Percentiles rank a stretch among this genome's conserved stretches.
phyloP scores from a whole-genome alignment of 202 grass and related monocot genomes.

The Setaria viridis region DNA sequence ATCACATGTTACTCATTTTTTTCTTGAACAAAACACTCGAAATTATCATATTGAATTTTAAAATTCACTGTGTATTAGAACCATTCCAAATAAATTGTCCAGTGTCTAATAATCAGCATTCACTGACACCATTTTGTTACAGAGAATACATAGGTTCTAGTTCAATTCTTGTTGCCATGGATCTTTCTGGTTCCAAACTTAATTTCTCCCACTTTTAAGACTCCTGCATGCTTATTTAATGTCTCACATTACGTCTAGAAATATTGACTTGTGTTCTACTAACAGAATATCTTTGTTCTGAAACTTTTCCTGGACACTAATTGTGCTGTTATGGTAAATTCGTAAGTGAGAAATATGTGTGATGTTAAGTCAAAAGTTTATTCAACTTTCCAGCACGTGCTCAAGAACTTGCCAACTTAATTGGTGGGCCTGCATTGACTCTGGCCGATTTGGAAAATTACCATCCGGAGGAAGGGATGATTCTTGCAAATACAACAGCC shows the following conservation, averaged over 20 bases:
- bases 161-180: not conserved
- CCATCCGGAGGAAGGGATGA: slow-evolving; percentile 88
- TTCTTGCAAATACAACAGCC: slow-evolving; percentile 98
- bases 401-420: slow-evolving; percentile 81
- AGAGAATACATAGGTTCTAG: not conserved
- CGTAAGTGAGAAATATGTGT: slow-evolving; percentile 20
- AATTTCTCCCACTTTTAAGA: not conserved
- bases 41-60: not conserved
- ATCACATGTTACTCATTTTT: not conserved
- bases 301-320: not conserved
- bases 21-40: not conserved
- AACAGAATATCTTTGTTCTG: slow-evolving; percentile 14
- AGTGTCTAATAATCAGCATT: slow-evolving; percentile 22
- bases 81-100: not conserved
- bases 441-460: slow-evolving; percentile 86
- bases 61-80: not conserved
- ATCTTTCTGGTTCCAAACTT: slow-evolving; percentile 8
- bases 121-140: not conserved
- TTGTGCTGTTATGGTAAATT: slow-evolving; percentile 28
- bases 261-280: not conserved
- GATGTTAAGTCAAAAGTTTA: not conserved
- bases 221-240: slow-evolving; percentile 7
- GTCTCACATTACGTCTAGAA: not conserved
- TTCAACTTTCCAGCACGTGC: slow-evolving; percentile 71
- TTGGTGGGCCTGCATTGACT: slow-evolving; percentile 81